These are phyloP conservation scores for Botrytis cinerea DNA, from an alignment of 2,329 filamentous ascomycete species.

Conservation along the genomic window DNA sequence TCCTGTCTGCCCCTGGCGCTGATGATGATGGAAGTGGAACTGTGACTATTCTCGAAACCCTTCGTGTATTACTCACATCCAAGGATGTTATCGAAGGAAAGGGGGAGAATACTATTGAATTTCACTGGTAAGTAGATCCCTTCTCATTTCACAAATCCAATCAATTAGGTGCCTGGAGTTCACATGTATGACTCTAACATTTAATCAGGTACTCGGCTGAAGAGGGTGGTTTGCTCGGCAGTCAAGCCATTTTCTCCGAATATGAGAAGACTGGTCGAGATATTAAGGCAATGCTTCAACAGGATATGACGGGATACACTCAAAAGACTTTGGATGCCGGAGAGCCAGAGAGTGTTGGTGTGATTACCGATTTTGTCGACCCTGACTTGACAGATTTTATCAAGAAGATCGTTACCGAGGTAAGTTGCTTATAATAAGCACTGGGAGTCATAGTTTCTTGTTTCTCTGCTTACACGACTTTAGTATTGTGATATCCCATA, in stretches of 20 bases:
- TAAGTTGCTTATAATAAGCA: slow-evolving; percentile 39
- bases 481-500: slow-evolving; percentile 87
- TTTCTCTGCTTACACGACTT: slow-evolving; percentile 23
- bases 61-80: slow-evolving; percentile 77
- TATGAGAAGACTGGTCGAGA: slow-evolving; percentile 74
- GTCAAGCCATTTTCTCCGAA: slow-evolving; percentile 81
- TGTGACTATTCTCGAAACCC: slow-evolving; percentile 90
- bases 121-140: slow-evolving; percentile 71
- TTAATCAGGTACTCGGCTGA: slow-evolving; percentile 69
- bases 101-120: slow-evolving; percentile 84
- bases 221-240: slow-evolving; percentile 83
- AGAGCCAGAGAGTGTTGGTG: slow-evolving; percentile 80
- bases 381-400: slow-evolving; percentile 81
- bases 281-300: slow-evolving; percentile 95
- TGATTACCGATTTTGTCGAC: slow-evolving; percentile 92
- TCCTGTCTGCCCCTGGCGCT: slow-evolving; percentile 86
- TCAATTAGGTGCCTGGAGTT: neutral
- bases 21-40: slow-evolving; percentile 93
- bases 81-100: slow-evolving; percentile 69
- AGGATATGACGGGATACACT: slow-evolving; percentile 95
- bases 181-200: neutral
- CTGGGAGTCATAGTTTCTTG: neutral
- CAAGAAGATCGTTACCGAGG: slow-evolving; percentile 78
- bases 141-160: neutral
- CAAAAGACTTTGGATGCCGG: slow-evolving; percentile 81